Evolutionary conservation across 768 basidiomycete species (phyloP), one percentile per base, ranked within the genome.

Genomic region (Tubosaeta brunneosetosa): DNA sequence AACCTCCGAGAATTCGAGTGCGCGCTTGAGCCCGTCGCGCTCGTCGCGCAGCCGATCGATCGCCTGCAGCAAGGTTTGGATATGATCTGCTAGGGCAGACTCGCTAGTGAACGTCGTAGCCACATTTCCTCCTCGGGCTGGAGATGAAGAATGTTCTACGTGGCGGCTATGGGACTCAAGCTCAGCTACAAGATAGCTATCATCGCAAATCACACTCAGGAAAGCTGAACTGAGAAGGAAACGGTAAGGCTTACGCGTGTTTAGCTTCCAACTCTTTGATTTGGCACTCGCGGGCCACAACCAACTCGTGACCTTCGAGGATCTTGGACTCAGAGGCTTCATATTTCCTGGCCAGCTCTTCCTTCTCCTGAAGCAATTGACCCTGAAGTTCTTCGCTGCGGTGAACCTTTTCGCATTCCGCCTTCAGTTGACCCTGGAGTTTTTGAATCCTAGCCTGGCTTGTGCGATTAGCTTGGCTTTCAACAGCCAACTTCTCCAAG

Each of bases 41-140:
- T 91, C 86, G 4, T 66, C 65, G 5, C 88, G 82, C 43, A 90
- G 71, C 32, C 88, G 80, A n/a, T 82, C 79, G 40, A 88, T 72
- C 2, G 87, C 82, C 26, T 66, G 66, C 46, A 90, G 72, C 22
- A 90, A 73, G 36, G 77, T 79, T 55, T 80, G 80, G 32, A 86
- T 73, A 41, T 78, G 70, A 17, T 60, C 64, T 16, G 78, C 69
- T 14, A 71, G 50, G 1, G 60, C 58, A 26, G 66, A 57, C 14
- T 68, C 59, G 38, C 52, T 51, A 10, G 55, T 38, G 59, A 59
- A 53, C 22, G 40, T 33, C 29, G 52, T 31, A 17, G 16, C 19
- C 6, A 7, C 42, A 34, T 44, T 46, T 29, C 17, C 27, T 42
- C 33, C 29, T 34, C 44, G 52, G 1, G 43, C n/a, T 37, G 37